phyloP scores from a whole-genome alignment of 352 stramenopile species.

The Globisporangium takayamanum region DNA sequence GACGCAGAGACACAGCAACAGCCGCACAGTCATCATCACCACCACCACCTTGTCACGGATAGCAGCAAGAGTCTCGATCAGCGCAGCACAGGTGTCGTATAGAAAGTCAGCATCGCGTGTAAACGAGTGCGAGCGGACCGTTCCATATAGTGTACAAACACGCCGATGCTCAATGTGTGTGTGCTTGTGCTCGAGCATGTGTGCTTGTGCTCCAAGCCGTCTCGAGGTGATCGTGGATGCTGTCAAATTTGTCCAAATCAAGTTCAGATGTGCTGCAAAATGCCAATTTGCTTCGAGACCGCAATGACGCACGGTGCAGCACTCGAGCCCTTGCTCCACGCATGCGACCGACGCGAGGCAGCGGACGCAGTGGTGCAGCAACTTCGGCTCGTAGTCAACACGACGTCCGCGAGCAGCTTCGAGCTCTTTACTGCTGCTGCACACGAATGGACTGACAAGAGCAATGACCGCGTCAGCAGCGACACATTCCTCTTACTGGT shows the following conservation, averaged over 20 bases:
- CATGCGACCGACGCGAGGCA: background rate
- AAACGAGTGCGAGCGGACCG: too few species aligned
- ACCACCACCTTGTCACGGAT: background rate
- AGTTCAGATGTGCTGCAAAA: too few species aligned
- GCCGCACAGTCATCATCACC: too few species aligned
- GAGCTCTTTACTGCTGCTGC: conserved; percentile 17
- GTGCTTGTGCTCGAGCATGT: too few species aligned
- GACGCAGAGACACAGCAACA: too few species aligned
- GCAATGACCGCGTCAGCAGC: background rate
- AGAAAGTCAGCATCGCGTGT: background rate
- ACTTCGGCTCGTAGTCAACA: background rate
- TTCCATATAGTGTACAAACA: too few species aligned
- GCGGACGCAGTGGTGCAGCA: background rate
- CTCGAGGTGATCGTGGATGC: too few species aligned
- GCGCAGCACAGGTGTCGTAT: background rate
- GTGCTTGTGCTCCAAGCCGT: too few species aligned
- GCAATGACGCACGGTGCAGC: too few species aligned
- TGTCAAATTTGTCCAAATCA: too few species aligned
- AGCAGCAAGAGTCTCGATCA: background rate
- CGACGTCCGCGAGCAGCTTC: conserved; percentile 1
- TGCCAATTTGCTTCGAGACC: too few species aligned
- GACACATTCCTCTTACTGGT: conserved; percentile 20
- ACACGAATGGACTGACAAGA: conserved; percentile 13
- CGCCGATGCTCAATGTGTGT: too few species aligned
- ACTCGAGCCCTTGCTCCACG: conserved; percentile 4